These are phyloP conservation scores for Silybum marianum DNA, from an alignment of 129 eudicot species.

Conservation along the genomic window DNA sequence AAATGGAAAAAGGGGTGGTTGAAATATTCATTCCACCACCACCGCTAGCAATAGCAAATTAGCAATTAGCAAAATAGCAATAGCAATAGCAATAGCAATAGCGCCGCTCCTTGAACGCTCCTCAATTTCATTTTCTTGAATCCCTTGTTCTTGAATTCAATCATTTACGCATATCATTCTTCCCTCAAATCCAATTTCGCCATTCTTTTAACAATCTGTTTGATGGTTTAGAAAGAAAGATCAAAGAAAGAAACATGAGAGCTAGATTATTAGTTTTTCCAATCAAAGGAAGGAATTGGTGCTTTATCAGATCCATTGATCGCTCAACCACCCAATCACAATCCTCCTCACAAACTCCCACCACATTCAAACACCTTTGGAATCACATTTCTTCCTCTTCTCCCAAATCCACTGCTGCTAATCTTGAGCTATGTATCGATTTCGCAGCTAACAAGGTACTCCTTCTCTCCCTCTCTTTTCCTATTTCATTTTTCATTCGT, in stretches of 20 bases:
- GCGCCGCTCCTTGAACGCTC: no score
- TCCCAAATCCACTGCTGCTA: constrained; percentile 43
- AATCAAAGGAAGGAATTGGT: constrained; percentile 87
- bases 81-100: no score
- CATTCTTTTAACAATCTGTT: background rate
- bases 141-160: background rate
- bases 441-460: constrained; percentile 78
- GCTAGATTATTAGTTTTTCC: constrained; percentile 84
- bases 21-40: background rate
- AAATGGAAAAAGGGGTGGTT: no score
- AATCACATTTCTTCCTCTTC: constrained; percentile 47
- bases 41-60: background rate
- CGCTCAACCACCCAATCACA: constrained; percentile 35
- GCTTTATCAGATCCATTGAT: constrained; percentile 69
- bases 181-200: background rate
- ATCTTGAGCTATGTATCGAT: constrained; percentile 71
- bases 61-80: no score
- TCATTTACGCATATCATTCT: background rate
- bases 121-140: background rate
- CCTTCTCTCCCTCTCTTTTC: background rate
- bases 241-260: constrained; percentile 45
- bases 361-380: constrained; percentile 72
- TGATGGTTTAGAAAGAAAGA: background rate
- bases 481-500: background rate
- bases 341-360: constrained; percentile 44